Base-by-base conservation (phyloP, 768 basidiomycete genomes). In the Boletus pseudopeckii region DNA sequence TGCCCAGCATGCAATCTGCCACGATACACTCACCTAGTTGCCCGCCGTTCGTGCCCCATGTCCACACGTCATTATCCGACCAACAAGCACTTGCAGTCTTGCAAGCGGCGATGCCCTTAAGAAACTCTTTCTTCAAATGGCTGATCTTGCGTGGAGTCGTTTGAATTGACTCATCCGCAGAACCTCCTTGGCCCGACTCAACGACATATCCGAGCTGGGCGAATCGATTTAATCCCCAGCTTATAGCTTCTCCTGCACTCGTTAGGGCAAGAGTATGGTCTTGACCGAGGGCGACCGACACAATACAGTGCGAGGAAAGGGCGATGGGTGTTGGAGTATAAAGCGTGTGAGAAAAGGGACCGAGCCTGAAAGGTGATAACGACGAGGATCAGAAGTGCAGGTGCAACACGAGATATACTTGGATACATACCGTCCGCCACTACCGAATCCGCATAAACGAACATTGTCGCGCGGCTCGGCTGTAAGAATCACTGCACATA, bases 211-310 rank as follows among this genome's bases (percentile, higher is more conserved):
- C 95, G 5, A 97, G 79, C 64, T 98, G 95, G 5, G 82, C 75
- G 67, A 94, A 96, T 14, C 92, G 81, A 60, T 95, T 95, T 24
- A 92, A 71, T 14, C 92, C 97, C 91, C 94, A 98, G 22, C 86
- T 92, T 37, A 86, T 81, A 4, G 98, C 82, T 63, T 94, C 91
- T 5, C 96, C 94, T 0, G 78, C 67, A 24, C 75, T 80, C 0
- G 93, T 95, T 28, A 98, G 74, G 1, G 84, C 89, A 28, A 98
- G 81, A 0, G 95, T 95, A 66, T 98, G 97, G 63, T 99, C 97
- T 68, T 96, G 96, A 11, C 92, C 95, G 7, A 94, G 76, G 0
- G 93, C 92, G 24, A 98, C 80, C 14, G 83, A 74, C 7, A 77
- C 72, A 30, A 94, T 79, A 0, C 74, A 73, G 37, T 83, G 75